Evolutionary conservation across 139 green algal genomes (phyloP).

Genomic region (Ettlia oleoabundans): DNA sequence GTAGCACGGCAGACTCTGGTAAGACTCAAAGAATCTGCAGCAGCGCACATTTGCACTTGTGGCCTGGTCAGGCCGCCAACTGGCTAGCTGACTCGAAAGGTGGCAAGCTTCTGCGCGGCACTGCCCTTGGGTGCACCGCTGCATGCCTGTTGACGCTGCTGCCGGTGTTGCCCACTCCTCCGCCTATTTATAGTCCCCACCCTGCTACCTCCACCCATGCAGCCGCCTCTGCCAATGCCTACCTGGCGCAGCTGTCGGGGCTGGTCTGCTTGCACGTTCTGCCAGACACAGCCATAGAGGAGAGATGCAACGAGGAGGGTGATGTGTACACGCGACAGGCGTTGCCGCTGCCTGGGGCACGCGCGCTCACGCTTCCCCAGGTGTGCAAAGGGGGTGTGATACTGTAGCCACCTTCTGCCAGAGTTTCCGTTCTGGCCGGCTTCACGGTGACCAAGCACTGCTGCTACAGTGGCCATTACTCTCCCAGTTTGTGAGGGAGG

Average conservation of each 20-base stretch:
- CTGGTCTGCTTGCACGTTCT: constrained; percentile 54
- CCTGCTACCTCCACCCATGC: neutral
- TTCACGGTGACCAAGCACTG: too few species aligned
- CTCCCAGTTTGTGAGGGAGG: too few species aligned
- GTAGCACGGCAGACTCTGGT: constrained; percentile 14
- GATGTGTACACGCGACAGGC: constrained; percentile 9
- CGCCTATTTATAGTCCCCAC: neutral
- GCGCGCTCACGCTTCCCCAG: constrained; percentile 21
- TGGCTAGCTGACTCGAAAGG: too few species aligned
- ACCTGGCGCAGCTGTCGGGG: constrained; percentile 45
- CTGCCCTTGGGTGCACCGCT: neutral
- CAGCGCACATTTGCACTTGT: too few species aligned
- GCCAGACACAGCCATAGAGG: constrained; percentile 9
- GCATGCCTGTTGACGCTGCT: neutral
- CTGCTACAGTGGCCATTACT: too few species aligned
- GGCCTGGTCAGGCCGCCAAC: too few species aligned
- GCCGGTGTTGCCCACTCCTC: neutral
- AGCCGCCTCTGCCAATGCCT: constrained; percentile 52
- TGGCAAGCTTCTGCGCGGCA: too few species aligned
- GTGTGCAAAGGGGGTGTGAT: too few species aligned
- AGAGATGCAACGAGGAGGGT: constrained; percentile 13
- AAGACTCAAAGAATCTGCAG: too few species aligned
- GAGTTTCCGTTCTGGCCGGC: too few species aligned
- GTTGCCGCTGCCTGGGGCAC: constrained; percentile 12
- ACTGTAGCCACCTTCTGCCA: too few species aligned